phyloP scores from a whole-genome alignment of 805 yeast genomes.

The Myxozyma melibiosi region DNA sequence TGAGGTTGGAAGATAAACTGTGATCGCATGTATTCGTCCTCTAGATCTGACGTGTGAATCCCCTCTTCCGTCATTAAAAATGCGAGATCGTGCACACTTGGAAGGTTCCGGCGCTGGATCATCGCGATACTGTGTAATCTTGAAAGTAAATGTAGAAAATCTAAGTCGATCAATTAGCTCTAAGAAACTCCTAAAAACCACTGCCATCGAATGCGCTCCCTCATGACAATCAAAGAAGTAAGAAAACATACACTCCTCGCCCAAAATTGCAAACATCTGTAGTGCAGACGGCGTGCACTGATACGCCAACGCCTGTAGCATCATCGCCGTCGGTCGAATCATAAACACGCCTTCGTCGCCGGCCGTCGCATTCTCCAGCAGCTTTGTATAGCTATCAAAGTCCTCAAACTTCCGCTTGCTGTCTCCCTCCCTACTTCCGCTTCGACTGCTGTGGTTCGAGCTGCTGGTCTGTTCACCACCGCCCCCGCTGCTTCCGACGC shows the following conservation, averaged over 20 bases:
- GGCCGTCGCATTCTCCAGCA: not conserved
- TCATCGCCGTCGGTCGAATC: conserved; percentile 19
- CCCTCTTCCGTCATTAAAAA: conserved; percentile 39
- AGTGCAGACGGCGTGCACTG: conserved; percentile 26
- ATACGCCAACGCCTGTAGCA: conserved; percentile 14
- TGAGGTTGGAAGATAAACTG: conserved; percentile 18
- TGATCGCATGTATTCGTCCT: conserved; percentile 34
- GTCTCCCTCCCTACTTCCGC: not conserved
- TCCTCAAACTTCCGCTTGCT: not conserved
- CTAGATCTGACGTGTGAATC: conserved; percentile 40
- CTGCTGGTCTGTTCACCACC: not conserved
- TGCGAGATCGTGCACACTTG: conserved; percentile 42
- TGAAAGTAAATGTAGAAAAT: conserved; percentile 30
- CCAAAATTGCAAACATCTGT: conserved; percentile 20
- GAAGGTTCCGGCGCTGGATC: conserved; percentile 43
- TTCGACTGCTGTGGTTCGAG: not conserved
- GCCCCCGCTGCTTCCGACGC: not conserved
- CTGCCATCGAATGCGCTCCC: too few species aligned
- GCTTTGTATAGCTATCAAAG: conserved; percentile 2
- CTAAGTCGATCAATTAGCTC: conserved; percentile 7
- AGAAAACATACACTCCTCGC: conserved; percentile 24
- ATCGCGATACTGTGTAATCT: conserved; percentile 37
- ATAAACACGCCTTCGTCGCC: conserved; percentile 2
- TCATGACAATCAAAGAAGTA: too few species aligned
- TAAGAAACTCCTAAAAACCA: too few species aligned